phyloP scores from a whole-genome alignment of 2,329 filamentous ascomycete species.

The Colletotrichum liriopes region DNA sequence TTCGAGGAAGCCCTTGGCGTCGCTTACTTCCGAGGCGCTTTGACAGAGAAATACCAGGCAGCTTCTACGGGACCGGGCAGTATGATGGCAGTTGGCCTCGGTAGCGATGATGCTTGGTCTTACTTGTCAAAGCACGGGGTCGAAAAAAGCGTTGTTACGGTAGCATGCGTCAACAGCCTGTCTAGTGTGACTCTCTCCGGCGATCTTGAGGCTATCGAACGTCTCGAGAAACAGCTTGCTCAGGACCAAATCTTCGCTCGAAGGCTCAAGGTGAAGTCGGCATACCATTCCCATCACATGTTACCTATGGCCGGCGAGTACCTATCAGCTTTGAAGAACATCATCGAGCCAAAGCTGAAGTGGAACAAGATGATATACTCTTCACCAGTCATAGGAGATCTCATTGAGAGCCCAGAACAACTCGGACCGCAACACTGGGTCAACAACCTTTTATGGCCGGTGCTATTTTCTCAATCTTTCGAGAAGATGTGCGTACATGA shows the following conservation, averaged over 20 bases:
- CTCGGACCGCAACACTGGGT: conserved; percentile 33
- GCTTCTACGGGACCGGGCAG: conserved; percentile 42
- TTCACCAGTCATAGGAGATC: conserved; percentile 23
- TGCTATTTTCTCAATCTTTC: conserved; percentile 27
- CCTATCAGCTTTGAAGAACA: neutral
- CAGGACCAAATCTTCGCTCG: conserved; percentile 44
- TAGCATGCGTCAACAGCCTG: conserved; percentile 59
- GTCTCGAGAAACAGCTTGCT: conserved; percentile 30
- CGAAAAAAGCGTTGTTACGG: conserved; percentile 42
- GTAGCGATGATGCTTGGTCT: conserved; percentile 39
- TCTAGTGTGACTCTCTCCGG: conserved; percentile 52
- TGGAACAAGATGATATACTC: conserved; percentile 48
- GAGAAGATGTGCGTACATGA: conserved; percentile 23
- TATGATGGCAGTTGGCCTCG: conserved; percentile 54
- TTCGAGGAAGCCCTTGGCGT: conserved; percentile 49
- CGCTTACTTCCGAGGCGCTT: conserved; percentile 52
- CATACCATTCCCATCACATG: conserved; percentile 54
- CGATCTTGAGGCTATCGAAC: conserved; percentile 47
- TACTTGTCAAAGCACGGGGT: conserved; percentile 35
- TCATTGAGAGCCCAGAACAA: conserved; percentile 46
- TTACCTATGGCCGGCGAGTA: conserved; percentile 56
- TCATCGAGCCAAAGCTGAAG: conserved; percentile 39
- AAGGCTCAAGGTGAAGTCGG: conserved; percentile 41
- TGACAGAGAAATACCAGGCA: conserved; percentile 24
- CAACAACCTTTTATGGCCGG: conserved; percentile 21